A percentile compares a stretch with the other conserved stretches of the same genome.
Evolutionary conservation across 73 alveolate species (phyloP).

Genomic region (Blepharisma stoltei): DNA sequence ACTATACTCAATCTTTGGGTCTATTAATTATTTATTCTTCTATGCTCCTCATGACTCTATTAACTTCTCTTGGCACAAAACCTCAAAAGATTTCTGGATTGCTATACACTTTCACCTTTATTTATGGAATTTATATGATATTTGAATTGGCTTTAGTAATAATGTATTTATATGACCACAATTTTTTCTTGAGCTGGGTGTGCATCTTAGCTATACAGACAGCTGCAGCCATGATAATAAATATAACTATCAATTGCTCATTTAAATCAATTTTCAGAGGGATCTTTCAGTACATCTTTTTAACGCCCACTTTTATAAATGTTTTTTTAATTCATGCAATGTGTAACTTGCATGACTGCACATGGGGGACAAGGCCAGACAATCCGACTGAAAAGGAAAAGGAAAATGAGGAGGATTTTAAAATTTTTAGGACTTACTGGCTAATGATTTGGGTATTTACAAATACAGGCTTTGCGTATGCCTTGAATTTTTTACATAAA

Average conservation of each 20-base stretch:
- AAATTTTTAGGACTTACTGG: conserved; percentile 12
- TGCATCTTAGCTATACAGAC: too few species aligned
- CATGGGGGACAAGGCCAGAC: conserved; percentile 30
- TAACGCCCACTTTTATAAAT: conserved; percentile 24
- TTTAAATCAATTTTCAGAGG: background rate
- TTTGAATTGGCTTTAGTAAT: too few species aligned
- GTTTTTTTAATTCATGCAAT: conserved; percentile 23
- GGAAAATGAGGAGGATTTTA: background rate
- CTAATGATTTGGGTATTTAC: background rate
- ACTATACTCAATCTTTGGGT: too few species aligned
- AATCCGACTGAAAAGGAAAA: conserved; percentile 22
- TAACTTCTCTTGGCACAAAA: conserved; percentile 13
- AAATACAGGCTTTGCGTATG: background rate
- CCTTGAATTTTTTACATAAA: background rate
- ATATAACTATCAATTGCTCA: background rate
- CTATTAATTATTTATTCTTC: background rate
- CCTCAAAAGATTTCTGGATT: background rate
- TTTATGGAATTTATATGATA: background rate
- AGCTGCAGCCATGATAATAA: background rate
- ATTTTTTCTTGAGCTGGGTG: too few species aligned
- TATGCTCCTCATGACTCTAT: background rate
- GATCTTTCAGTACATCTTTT: conserved; percentile 6
- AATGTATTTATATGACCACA: too few species aligned
- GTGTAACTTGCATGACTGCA: conserved; percentile 21
- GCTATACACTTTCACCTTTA: background rate